Percentiles rank a stretch among this genome's conserved stretches.
Evolutionary conservation across 1,284 basidiomycete genomes (phyloP).

Genomic region (Heliocybe sulcata): DNA sequence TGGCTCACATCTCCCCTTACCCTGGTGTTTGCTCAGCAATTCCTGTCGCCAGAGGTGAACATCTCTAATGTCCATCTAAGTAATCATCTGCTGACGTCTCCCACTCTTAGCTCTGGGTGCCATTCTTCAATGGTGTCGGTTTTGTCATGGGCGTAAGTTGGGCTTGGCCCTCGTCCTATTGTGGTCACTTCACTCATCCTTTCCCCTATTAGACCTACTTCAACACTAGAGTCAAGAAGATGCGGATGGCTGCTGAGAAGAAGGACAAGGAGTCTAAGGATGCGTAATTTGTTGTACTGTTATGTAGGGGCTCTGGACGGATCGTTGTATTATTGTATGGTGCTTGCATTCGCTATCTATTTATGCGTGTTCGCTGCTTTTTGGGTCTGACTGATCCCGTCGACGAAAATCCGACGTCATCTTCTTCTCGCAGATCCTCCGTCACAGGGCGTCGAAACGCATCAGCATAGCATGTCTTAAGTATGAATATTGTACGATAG

Average conservation of each 20-base stretch:
- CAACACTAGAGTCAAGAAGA: slow-evolving; percentile 61
- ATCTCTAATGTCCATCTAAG: slow-evolving; percentile 25
- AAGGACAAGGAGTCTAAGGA: slow-evolving; percentile 1
- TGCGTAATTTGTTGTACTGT: not conserved
- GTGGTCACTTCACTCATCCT: not conserved
- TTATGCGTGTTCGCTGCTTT: too few relatives aligned
- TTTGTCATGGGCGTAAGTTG: slow-evolving; percentile 56
- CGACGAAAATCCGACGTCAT: too few relatives aligned
- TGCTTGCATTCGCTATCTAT: not conserved
- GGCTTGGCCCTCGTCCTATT: not conserved
- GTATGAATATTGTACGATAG: not conserved
- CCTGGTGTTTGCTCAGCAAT: slow-evolving; percentile 68
- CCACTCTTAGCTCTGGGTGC: slow-evolving; percentile 56
- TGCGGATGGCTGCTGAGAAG: slow-evolving; percentile 41
- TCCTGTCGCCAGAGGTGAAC: slow-evolving; percentile 67
- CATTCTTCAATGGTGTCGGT: slow-evolving; percentile 66
- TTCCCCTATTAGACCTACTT: slow-evolving; percentile 50
- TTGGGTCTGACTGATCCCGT: too few relatives aligned
- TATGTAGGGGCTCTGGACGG: not conserved
- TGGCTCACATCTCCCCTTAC: slow-evolving; percentile 73
- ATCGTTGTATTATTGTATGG: not conserved
- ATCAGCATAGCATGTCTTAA: not conserved
- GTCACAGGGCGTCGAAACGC: not conserved
- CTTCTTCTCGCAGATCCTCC: too few relatives aligned
- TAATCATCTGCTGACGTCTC: slow-evolving; percentile 4